These are phyloP conservation scores for Nephromyces sp. DNA, from an alignment of 169 alveolate genomes.

Conservation along the genomic window DNA sequence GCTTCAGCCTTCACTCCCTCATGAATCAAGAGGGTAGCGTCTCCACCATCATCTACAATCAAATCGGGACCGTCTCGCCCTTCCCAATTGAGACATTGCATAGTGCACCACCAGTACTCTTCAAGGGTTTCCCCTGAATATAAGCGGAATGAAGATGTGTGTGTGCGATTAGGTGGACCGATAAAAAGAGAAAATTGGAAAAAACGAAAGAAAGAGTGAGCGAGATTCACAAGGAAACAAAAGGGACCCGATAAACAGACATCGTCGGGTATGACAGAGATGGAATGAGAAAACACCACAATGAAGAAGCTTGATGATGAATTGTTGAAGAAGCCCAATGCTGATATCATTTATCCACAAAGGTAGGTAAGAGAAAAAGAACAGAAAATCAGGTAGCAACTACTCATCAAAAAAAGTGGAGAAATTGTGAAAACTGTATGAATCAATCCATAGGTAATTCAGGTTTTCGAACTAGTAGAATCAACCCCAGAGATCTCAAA, in stretches of 20 bases:
- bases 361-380: no score
- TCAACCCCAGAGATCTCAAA: no score
- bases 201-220: neutral
- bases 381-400: no score
- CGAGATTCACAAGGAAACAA: neutral
- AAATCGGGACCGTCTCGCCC: constrained; percentile 88
- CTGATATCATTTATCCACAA: no score
- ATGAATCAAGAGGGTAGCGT: constrained; percentile 85
- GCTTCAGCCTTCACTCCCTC: constrained; percentile 75
- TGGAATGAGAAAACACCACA: no score
- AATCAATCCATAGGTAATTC: no score
- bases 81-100: constrained; percentile 87
- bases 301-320: neutral
- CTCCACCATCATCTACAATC: constrained; percentile 97
- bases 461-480: no score
- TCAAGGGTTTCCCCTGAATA: constrained; percentile 70
- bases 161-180: neutral
- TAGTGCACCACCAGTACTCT: constrained; percentile 96
- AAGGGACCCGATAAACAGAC: neutral
- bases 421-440: no score
- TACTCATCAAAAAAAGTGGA: no score
- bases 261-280: neutral
- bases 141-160: no score
- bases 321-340: no score
- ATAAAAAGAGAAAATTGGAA: neutral